These are phyloP conservation scores for Elsinoe arachidis DNA, from an alignment of 2,329 filamentous ascomycete species.

Conservation along the genomic window DNA sequence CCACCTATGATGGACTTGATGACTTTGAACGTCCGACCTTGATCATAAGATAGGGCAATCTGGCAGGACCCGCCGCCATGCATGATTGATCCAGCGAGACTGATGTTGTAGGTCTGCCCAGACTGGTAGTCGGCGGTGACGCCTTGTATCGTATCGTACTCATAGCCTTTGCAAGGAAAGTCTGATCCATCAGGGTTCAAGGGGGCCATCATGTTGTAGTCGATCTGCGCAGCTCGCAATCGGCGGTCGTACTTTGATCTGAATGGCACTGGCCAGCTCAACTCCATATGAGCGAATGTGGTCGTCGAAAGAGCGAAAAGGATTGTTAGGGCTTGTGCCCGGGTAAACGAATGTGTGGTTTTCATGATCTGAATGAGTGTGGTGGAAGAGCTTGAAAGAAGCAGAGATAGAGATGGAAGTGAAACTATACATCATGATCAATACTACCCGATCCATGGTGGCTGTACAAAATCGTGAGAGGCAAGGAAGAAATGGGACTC, in stretches of 20 bases:
- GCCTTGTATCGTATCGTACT: conserved; percentile 41
- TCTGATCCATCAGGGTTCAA: conserved; percentile 52
- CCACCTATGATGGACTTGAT: conserved; percentile 55
- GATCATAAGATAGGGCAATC: conserved; percentile 64
- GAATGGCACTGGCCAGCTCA: conserved; percentile 47
- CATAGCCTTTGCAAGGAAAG: conserved; percentile 69
- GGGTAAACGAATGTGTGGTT: not conserved
- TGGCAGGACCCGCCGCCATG: conserved; percentile 72
- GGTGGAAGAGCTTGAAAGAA: not conserved
- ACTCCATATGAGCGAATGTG: conserved; percentile 42
- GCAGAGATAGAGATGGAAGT: not conserved
- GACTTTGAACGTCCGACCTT: conserved; percentile 61
- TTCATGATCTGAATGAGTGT: conserved; percentile 2
- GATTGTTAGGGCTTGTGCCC: not conserved
- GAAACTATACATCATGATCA: not conserved
- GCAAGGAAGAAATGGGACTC: conserved; percentile 8
- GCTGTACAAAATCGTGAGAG: not conserved
- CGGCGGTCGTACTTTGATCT: conserved; percentile 38
- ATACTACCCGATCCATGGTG: not conserved
- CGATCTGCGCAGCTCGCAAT: conserved; percentile 42
- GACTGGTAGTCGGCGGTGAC: conserved; percentile 54
- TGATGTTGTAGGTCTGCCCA: conserved; percentile 55
- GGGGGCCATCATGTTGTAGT: conserved; percentile 66
- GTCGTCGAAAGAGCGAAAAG: conserved; percentile 11
- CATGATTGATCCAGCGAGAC: conserved; percentile 49